Evolutionary conservation across 2,329 filamentous ascomycete genomes (phyloP).

Genomic region (Dactylellina sp.): DNA sequence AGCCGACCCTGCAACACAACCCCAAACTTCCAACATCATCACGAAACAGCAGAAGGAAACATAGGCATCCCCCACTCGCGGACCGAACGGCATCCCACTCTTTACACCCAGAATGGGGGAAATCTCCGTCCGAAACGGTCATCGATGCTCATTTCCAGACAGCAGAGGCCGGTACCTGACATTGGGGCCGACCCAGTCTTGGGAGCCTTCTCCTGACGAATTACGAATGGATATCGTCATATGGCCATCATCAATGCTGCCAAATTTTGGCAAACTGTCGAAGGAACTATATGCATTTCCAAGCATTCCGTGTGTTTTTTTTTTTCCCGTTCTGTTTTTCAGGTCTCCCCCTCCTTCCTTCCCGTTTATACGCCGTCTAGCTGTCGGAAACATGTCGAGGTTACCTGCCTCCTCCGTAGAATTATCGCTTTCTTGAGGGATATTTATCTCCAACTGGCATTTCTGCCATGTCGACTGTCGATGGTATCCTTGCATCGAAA

Average conservation of each 20-base stretch:
- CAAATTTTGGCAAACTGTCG: no score
- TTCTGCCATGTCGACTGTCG: conserved; percentile 23
- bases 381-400: conserved; percentile 44
- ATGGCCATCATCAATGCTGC: conserved; percentile 30
- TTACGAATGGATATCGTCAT: conserved; percentile 55
- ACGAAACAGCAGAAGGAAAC: conserved; percentile 39
- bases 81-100: conserved; percentile 40
- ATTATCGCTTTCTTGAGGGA: conserved; percentile 40
- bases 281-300: no score
- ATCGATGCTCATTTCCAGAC: conserved; percentile 52
- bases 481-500: conserved; percentile 7
- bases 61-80: conserved; percentile 41
- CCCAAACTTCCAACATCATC: conserved; percentile 46
- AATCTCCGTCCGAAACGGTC: conserved; percentile 32
- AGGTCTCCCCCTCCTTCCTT: background rate
- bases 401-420: conserved; percentile 25
- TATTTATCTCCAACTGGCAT: conserved; percentile 28
- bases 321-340: background rate
- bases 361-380: conserved; percentile 33
- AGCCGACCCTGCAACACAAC: conserved; percentile 52
- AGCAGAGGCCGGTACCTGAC: conserved; percentile 45
- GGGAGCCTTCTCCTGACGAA: conserved; percentile 25
- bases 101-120: conserved; percentile 25
- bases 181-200: conserved; percentile 19
- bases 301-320: conserved; percentile 3